Percentiles rank a stretch among this genome's conserved stretches.
These are phyloP conservation scores for Physaria fendleri DNA, from an alignment of 345 rosid genomes.

Conservation along the genomic window DNA sequence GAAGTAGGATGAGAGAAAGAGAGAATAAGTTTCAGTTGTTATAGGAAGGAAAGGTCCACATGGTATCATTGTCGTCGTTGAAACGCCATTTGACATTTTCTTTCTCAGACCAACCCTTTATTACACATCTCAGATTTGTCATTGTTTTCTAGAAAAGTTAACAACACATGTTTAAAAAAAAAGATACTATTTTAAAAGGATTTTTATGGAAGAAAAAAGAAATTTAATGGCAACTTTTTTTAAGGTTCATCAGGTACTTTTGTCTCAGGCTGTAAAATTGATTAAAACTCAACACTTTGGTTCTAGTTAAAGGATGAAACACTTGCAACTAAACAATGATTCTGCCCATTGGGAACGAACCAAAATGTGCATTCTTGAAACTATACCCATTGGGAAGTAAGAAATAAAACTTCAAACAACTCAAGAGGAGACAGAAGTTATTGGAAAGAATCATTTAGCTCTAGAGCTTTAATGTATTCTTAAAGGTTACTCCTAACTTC, in stretches of 20 bases:
- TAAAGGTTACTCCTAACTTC: too few species aligned
- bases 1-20: neutral
- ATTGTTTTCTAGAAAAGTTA: constrained; percentile 1
- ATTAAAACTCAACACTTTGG: neutral
- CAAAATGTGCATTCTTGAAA: neutral
- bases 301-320: neutral
- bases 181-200: too few species aligned
- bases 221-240: too few species aligned
- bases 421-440: too few species aligned
- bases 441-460: too few species aligned
- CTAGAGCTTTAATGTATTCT: too few species aligned
- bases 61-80: constrained; percentile 7
- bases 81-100: constrained; percentile 25
- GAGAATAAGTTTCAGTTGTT: constrained; percentile 8
- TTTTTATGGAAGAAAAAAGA: too few species aligned
- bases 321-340: neutral
- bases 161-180: neutral
- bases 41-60: neutral
- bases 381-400: neutral
- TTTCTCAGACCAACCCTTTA: too few species aligned
- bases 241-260: too few species aligned
- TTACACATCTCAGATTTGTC: constrained; percentile 7
- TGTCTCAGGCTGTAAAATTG: constrained; percentile 38
- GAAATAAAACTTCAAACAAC: neutral
- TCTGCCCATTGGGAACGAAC: neutral